Evolutionary conservation across 2,329 filamentous ascomycete species (phyloP), one percentile per base, ranked within the genome.

Genomic region (Diaporthe australafricana): DNA sequence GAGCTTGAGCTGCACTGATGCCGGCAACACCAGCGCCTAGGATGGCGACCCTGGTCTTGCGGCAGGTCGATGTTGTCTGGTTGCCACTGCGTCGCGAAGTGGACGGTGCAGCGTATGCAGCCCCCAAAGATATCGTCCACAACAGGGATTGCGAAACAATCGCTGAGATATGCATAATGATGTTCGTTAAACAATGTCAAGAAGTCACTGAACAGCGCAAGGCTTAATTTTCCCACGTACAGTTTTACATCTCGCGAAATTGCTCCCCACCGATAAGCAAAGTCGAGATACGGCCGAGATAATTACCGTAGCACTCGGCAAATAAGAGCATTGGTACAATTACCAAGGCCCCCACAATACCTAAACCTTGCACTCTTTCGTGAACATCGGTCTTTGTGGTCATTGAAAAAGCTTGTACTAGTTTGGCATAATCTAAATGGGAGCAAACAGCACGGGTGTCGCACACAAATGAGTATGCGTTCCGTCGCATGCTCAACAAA

Each of bases 1-100:
- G 79, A 3, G 90, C 85, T 84, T 93, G 89, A 27, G 90, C 90
- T 17, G 90, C 89, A 16, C 90, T 88, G 50, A 92, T 88, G 7
- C 90, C 90, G 1, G 90, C 86, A 68, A 90, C 87, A 16, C 90
- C 91, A 17, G 87, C 90, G 42, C 90, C 90, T 47, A 86, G 79
- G 35, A 86, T 80, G 7, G 80, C 81, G 8, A 85, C 83, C 66
- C 80, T 80, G 1, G 83, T 84, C 71, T 78, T 78, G 27, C 76
- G 78, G 68, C 81, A 82, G 5, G 60, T 22, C 9, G 72, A 50
- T n/a, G 30, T 48, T n/a, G 55, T 27, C 6, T 62, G 38, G 5
- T 65, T 52, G 14, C 14, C 40, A 27, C n/a, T 45, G 45, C 48
- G 62, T 25, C 48, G 55, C 32, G 25, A 17, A 22, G 11, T n/a